Evolutionary conservation across 148 eudicot genomes (phyloP).

Genomic region (Heliosperma pusillum): DNA sequence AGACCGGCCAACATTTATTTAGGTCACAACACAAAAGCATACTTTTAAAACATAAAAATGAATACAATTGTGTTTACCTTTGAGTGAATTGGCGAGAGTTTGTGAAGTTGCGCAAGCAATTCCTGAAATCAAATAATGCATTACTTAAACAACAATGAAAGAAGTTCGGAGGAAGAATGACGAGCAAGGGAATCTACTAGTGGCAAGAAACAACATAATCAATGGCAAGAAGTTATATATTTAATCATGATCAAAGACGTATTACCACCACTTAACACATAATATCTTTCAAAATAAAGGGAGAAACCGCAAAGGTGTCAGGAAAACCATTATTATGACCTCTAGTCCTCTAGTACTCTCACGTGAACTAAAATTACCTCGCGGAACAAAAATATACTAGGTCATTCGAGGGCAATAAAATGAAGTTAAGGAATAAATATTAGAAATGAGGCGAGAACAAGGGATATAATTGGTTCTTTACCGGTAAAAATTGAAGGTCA

Average conservation of each 20-base stretch:
- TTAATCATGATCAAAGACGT: too few relatives aligned
- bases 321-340: too few relatives aligned
- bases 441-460: too few relatives aligned
- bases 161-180: too few relatives aligned
- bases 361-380: too few relatives aligned
- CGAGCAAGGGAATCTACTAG: background rate
- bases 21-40: background rate
- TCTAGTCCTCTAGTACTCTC: too few relatives aligned
- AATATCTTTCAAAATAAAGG: background rate
- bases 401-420: too few relatives aligned
- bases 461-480: conserved; percentile 16
- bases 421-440: too few relatives aligned
- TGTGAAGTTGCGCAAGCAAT: conserved; percentile 17
- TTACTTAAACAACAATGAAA: background rate
- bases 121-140: conserved; percentile 23
- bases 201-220: background rate
- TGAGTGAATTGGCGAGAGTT: conserved; percentile 14
- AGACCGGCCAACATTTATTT: background rate
- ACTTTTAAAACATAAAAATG: background rate
- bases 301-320: background rate
- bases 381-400: too few relatives aligned
- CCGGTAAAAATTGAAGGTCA: conserved; percentile 22
- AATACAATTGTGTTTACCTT: conserved; percentile 10
- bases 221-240: too few relatives aligned
- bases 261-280: too few relatives aligned